Conservation (phyloP, 441 rosid species). For the Adansonia grandidieri region DNA sequence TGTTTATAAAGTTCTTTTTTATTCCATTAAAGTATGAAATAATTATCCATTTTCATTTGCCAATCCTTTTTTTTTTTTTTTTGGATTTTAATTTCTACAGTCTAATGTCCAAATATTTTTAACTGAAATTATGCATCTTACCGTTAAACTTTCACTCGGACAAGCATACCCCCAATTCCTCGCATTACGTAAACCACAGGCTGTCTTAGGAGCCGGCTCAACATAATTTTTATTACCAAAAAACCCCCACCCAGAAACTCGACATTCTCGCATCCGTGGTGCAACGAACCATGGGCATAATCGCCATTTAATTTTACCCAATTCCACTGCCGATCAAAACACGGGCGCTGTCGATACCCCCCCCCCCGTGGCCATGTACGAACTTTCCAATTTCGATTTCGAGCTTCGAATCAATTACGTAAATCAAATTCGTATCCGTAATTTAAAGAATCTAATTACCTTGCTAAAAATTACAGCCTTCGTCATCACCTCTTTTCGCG, state of each 20-base stretch:
- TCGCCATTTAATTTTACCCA: constrained; percentile 41
- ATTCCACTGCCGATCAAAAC: constrained; percentile 92
- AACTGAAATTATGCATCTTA: not conserved
- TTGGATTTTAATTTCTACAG: not conserved
- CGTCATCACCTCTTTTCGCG: constrained; percentile 29
- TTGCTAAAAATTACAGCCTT: constrained; percentile 14
- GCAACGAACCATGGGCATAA: constrained; percentile 45
- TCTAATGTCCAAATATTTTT: not conserved
- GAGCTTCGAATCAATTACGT: constrained; percentile 38
- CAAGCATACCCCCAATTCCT: not conserved
- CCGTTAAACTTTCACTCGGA: not conserved
- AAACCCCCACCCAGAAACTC: constrained; percentile 29
- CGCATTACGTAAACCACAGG: constrained; percentile 32
- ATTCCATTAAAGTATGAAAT: no score
- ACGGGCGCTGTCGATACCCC: constrained; percentile 46
- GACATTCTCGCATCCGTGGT: not conserved
- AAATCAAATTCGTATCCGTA: constrained; percentile 34
- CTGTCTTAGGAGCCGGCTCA: constrained; percentile 57
- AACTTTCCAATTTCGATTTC: constrained; percentile 59
- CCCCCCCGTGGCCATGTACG: constrained; percentile 68
- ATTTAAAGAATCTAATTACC: constrained; percentile 23
- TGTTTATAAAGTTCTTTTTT: no score
- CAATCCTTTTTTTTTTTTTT: not conserved
- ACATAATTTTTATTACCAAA: constrained; percentile 36
- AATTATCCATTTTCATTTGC: not conserved